Conservation (phyloP, 192 early-diverging fungal species). For the Coemansia sp. region DNA sequence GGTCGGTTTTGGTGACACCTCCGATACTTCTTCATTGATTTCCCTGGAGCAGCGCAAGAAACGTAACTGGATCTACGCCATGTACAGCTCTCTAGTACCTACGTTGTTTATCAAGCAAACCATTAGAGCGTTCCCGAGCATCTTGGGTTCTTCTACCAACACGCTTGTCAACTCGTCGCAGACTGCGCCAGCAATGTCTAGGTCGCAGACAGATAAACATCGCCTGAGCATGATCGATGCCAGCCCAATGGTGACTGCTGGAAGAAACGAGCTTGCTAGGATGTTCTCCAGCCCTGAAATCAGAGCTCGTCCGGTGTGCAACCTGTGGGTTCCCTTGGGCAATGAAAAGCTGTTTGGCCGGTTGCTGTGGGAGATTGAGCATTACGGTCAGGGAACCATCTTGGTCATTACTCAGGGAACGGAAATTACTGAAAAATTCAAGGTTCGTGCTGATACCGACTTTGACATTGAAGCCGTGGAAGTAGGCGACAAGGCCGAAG, state of each 20-base stretch:
- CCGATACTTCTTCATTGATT: not conserved
- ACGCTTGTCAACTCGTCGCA: not conserved
- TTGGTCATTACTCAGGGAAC: conserved; percentile 39
- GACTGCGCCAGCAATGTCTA: not conserved
- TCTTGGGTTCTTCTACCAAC: not conserved
- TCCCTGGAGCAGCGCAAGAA: conserved; percentile 1
- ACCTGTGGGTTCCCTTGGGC: conserved; percentile 46
- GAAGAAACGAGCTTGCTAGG: conserved; percentile 8
- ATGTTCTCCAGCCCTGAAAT: conserved; percentile 27
- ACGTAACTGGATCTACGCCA: conserved; percentile 34
- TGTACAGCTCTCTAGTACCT: conserved; percentile 45
- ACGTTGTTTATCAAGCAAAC: conserved; percentile 4
- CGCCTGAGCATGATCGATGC: conserved; percentile 20
- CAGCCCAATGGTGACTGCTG: not conserved
- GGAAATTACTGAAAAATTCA: conserved; percentile 10
- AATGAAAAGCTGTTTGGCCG: conserved; percentile 21
- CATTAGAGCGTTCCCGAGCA: conserved; percentile 16
- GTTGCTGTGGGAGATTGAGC: conserved; percentile 29
- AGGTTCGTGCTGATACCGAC: conserved; percentile 24
- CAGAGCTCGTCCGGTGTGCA: conserved; percentile 30
- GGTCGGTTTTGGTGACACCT: not conserved
- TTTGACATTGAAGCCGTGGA: conserved; percentile 11
- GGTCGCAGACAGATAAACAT: not conserved
- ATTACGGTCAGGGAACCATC: conserved; percentile 41
- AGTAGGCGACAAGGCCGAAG: conserved; percentile 16